Base-by-base conservation (phyloP, 768 basidiomycete species). In the Lentinula edodes region DNA sequence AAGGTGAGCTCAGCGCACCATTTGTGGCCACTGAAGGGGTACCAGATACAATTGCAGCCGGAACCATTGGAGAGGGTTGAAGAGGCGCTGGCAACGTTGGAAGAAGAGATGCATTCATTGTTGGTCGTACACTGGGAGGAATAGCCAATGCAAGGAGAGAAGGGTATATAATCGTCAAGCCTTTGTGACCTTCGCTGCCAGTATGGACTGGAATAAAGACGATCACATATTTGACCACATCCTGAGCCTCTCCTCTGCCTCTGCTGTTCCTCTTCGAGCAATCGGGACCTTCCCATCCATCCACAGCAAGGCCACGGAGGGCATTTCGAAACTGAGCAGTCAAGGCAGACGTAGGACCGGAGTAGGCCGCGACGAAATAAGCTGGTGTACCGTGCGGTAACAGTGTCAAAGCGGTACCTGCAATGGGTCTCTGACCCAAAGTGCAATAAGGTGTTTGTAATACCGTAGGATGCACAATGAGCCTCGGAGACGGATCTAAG, bases 101-200 rank as follows among this genome's bases (percentile, higher is more conserved):
- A 18, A 58, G 54, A 20, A 60, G 57, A 34, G 63, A 38, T 23
- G n/a, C 12, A 59, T 59, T n/a, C 48, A 51, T 18, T n/a, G 58
- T 32, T 34, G 45, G 10, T 36, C 71, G 69, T 60, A 77, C 58
- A 52, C 67, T 18, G n/a, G 71, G 63, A 66, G 76, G 70, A 71
- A 70, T 77, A 72, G 60, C 59, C 23, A 81, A 67, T 64, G 86
- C 89, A 4, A 93, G 80, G 1, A 76, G 72, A 2, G 80, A 72
- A 1, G 91, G 91, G 77, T 90, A 93, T 63, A 92, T 84, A 53
- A 89, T 75, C n/a, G 81, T 76, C 35, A 90, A 74, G 0, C 90
- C 90, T 66, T 91, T 91, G 65, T 90, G 89, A 69, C 92, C 90
- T 36, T 88, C 89, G 64, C 88, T 89, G 63, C 82, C 45, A 38